phyloP scores from a whole-genome alignment of 1,284 basidiomycete species.

The Cryptococcus deneoformans region DNA sequence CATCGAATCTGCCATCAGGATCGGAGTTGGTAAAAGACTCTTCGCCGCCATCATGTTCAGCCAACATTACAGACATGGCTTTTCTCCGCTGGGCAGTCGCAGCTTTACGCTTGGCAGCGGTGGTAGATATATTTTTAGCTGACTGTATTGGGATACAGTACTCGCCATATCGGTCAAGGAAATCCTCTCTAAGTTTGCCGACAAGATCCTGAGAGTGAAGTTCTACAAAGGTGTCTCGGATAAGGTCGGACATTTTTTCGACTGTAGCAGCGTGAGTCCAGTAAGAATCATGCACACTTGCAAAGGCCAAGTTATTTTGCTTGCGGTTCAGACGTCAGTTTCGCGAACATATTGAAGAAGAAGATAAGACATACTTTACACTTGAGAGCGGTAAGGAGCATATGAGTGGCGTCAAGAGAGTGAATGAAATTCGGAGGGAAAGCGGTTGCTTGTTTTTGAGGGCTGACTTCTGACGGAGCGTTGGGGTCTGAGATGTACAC shows the following conservation, averaged over 20 bases:
- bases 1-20: conserved; percentile 2
- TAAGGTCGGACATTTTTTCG: conserved; percentile 84
- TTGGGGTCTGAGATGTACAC: conserved; percentile 94
- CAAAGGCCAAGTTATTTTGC: conserved; percentile 75
- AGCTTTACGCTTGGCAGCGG: conserved; percentile 9
- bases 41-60: conserved; percentile 30
- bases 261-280: conserved; percentile 94
- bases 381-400: conserved; percentile 95
- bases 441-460: conserved; percentile 85
- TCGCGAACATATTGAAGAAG: background rate
- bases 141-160: conserved; percentile 65
- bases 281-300: conserved; percentile 97
- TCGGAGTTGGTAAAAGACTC: conserved; percentile 6
- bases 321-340: conserved; percentile 28
- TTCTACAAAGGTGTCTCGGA: conserved; percentile 91
- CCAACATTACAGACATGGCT: conserved; percentile 15
- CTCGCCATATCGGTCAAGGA: conserved; percentile 71
- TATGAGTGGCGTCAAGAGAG: conserved; percentile 96
- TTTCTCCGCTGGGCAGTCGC: conserved; percentile 13
- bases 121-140: conserved; percentile 16
- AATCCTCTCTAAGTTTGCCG: conserved; percentile 57
- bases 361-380: conserved; percentile 61
- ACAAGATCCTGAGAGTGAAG: conserved; percentile 87
- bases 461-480: conserved; percentile 72
- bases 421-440: conserved; percentile 99